phyloP scores from a whole-genome alignment of 139 green algal genomes.

The Zygnema circumcarinatum region DNA sequence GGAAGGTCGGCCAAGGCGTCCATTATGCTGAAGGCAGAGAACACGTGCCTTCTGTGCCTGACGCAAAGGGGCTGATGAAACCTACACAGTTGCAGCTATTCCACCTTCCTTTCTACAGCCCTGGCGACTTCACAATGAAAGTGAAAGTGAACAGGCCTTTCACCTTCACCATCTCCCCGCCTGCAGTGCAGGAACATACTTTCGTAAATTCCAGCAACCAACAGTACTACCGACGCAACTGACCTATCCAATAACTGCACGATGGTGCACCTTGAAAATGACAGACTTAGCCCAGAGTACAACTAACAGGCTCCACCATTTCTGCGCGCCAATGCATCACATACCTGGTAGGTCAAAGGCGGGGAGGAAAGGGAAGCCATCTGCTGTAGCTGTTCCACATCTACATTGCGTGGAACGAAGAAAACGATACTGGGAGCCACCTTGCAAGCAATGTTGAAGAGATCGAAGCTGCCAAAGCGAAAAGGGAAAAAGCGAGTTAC shows the following conservation, averaged over 20 bases:
- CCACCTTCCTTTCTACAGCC: slow-evolving; percentile 40
- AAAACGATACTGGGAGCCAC: slow-evolving; percentile 60
- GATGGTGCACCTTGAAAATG: not conserved
- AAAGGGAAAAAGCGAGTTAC: too few relatives aligned
- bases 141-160: too few relatives aligned
- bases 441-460: slow-evolving; percentile 13
- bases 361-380: slow-evolving; percentile 32
- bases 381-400: slow-evolving; percentile 68
- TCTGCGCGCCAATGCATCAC: not conserved
- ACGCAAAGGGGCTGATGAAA: not conserved
- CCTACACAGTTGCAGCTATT: not conserved
- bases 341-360: slow-evolving; percentile 9
- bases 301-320: too few relatives aligned
- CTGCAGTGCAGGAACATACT: too few relatives aligned
- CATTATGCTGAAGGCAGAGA: not conserved
- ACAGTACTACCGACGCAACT: too few relatives aligned
- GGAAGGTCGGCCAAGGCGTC: not conserved
- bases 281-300: too few relatives aligned
- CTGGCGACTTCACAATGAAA: too few relatives aligned
- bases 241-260: not conserved
- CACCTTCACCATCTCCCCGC: too few relatives aligned
- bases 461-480: slow-evolving; percentile 11
- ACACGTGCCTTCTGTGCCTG: too few relatives aligned
- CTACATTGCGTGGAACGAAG: slow-evolving; percentile 82
- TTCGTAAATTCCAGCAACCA: too few relatives aligned